Evolutionary conservation across 371 early-diverging fungal species (phyloP), one percentile per base, ranked within the genome.

Genomic region (Rhizopus arrhizus): DNA sequence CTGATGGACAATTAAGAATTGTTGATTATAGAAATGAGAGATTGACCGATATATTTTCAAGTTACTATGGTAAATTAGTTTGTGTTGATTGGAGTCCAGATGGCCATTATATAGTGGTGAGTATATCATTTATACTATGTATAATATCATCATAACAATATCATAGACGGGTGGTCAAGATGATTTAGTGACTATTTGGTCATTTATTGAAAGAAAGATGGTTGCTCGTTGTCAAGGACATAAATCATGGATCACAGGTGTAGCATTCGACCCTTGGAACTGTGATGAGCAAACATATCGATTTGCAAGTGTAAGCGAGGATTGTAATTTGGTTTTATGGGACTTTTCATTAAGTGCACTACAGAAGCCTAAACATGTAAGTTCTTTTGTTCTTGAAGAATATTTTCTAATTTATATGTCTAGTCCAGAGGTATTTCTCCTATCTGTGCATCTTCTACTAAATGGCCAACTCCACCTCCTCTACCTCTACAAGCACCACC

Each of bases 71-170:
- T 48, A 91, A 93, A 1, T 62, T 97, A 29, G 80, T 76, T 12
- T 94, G 95, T 66, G 90, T 93, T 5, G 85, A 89, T 13, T 99
- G 96, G 96, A 92, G 95, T 60, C 90, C 91, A 5, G 97, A 97
- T 75, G 93, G 92, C 7, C 90, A 85, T 65, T 96, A 92, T 70
- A 80, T 99, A 22, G 77, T 97, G 56, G 93, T 92, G 71, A 87
- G 56, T 13, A 29, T 7, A 22, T 13, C 6, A 43, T n/a, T 36
- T 4, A 12, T 29, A 9, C 2, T 6, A 9, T 8, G 32, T 22
- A 22, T 22, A 22, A 22, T 2, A 22, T 22, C 22, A 22, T 22
- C 22, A 22, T 22, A 22, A 22, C 22, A 22, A 22, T 22, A 22
- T 2, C 22, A 22, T 64, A 82, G 84, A 84, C 89, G 0, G 93